These are phyloP conservation scores for Neonectria hederae DNA, from an alignment of 2,329 filamentous ascomycete genomes.

Conservation along the genomic window DNA sequence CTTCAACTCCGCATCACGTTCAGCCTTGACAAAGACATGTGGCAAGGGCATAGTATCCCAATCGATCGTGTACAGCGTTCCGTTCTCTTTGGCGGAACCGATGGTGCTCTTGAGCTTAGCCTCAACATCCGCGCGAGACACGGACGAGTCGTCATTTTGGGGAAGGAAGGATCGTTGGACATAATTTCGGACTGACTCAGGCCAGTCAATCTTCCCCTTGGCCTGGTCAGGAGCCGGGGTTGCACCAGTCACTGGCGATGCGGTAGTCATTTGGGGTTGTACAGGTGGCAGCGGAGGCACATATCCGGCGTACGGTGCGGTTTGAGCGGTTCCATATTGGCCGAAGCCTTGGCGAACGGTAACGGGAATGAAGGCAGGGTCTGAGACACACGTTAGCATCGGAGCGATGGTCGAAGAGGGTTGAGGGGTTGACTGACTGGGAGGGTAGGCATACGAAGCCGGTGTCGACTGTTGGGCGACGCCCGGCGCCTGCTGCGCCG, in stretches of 20 bases:
- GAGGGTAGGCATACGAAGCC: conserved; percentile 50
- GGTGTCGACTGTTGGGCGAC: conserved; percentile 50
- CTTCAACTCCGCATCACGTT: conserved; percentile 65
- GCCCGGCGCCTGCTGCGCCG: conserved; percentile 52
- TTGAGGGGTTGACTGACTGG: conserved; percentile 46
- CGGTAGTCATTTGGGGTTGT: conserved; percentile 39
- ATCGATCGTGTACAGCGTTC: conserved; percentile 76
- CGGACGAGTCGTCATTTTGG: conserved; percentile 71
- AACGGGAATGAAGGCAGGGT: conserved; percentile 69
- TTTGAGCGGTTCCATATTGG: conserved; percentile 51
- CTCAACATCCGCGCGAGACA: conserved; percentile 78
- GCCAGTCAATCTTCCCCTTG: conserved; percentile 79
- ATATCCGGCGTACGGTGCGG: conserved; percentile 48
- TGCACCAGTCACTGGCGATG: conserved; percentile 41
- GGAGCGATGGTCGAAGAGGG: not conserved
- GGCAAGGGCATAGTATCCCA: conserved; percentile 88
- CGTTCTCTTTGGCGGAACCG: conserved; percentile 78
- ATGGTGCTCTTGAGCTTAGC: conserved; percentile 87
- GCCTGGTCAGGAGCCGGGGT: conserved; percentile 45
- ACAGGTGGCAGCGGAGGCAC: conserved; percentile 42
- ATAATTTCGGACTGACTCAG: conserved; percentile 83
- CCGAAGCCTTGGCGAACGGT: conserved; percentile 69
- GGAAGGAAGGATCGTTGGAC: conserved; percentile 88
- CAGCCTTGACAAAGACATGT: conserved; percentile 81
- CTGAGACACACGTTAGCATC: conserved; percentile 44